These are phyloP conservation scores for Pseudogymnoascus sp. DNA, from an alignment of 2,329 filamentous ascomycete species.

Conservation along the genomic window DNA sequence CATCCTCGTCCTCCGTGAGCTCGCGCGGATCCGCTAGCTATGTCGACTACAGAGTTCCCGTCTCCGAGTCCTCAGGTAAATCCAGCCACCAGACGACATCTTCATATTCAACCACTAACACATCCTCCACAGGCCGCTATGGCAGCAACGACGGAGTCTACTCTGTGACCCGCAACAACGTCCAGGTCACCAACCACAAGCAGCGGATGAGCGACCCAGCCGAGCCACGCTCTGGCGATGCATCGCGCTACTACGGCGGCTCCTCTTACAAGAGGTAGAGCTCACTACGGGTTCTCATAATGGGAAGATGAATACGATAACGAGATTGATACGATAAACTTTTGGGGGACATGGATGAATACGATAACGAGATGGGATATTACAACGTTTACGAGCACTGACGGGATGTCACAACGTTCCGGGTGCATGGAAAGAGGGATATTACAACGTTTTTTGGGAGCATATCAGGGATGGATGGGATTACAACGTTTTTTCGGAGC, in stretches of 20 bases:
- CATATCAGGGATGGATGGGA: background rate
- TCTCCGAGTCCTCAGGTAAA: background rate
- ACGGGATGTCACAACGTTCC: background rate
- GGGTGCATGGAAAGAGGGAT: background rate
- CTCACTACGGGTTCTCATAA: background rate
- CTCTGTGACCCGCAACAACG: constrained; percentile 9
- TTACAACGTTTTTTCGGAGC: background rate
- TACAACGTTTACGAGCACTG: background rate
- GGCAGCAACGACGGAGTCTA: background rate
- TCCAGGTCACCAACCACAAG: constrained; percentile 13
- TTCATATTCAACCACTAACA: background rate
- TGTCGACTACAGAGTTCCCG: background rate
- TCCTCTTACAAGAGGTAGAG: background rate
- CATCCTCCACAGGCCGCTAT: background rate
- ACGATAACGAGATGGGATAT: background rate
- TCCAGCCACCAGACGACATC: background rate
- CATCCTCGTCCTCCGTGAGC: background rate
- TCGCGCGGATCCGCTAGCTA: background rate
- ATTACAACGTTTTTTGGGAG: background rate
- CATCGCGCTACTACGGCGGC: background rate
- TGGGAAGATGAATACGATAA: background rate
- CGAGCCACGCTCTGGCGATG: constrained; percentile 3
- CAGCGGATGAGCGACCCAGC: background rate
- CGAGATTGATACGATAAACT: background rate
- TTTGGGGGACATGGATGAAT: background rate